Evolutionary conservation across 306 rosid species (phyloP), one percentile per base, ranked within the genome.

Genomic region (Vicia faba): DNA sequence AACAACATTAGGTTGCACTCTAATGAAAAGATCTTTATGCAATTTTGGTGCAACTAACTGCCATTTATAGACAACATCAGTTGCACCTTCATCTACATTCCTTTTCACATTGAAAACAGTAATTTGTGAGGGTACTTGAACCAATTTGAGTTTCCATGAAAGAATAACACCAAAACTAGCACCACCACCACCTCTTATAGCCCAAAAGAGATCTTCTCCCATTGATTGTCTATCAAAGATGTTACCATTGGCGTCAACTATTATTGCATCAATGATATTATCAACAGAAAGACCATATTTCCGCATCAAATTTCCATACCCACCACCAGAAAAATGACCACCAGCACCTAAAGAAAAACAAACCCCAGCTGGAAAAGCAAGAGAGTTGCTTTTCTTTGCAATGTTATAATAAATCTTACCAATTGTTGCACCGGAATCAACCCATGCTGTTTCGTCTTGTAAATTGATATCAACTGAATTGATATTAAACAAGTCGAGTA

Each of bases 261-360:
- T 0, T 2, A 26, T 33, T 1, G 77, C 77, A 14, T 81, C 82
- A 20, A 81, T 28, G 44, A 73, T 68, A 41, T 91, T 66, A 46
- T 91, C 97, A 1, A 79, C 80, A 0, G 97, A 71, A 19, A 89
- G 85, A 11, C 97, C 96, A 66, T 79, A 81, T 69, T 87, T 91
- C 64, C 96, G 83, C 80, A 91, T 35, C 78, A 91, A 25, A 58
- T 78, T 89, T 0, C 96, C 92, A 23, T 91, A 87, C 0, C 97
- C 97, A n/a, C 92, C 96, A 2, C 92, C 88, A 16, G 86, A 80
- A 11, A 89, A n/a, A 15, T 91, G 95, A 0, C 97, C 95, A 8
- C 97, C 95, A 2, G 70, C 55, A 1, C 96, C 97, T 3, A 91
- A 61, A 0, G 90, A 50, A 18, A 74, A 33, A 7, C 96, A 81